Evolutionary conservation across 129 eudicot species (phyloP), one percentile per base, ranked within the genome.

Genomic region (Chrysanthemum makinoi): DNA sequence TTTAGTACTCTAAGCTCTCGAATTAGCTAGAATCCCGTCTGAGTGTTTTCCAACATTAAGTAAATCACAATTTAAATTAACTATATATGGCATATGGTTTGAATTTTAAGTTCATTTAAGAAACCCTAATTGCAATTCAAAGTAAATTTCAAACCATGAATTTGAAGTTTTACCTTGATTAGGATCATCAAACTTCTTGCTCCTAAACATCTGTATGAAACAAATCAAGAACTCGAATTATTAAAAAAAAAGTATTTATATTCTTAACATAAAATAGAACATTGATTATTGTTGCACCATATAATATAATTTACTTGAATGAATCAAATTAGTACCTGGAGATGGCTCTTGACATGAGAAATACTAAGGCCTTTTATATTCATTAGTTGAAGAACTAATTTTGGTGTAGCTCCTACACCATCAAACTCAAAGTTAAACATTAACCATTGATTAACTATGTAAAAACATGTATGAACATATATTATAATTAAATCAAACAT

Each of bases 271-370:
- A 24, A 33, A 50, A 35, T 10, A 20, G 24, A 50, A 50, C 54
- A 60, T 17, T n/a, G 44, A 30, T 59, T 30, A 66, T 16, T 26
- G 20, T 35, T 49, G 10, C 13, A 1, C 16, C 2, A 33, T 60
- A 52, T 30, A 18, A 50, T 5, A 3, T 18, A 28, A 22, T 63
- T 69, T 18, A 54, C 70, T 59, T 69, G 61, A 62, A 46, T 28
- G 35, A 72, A 57, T 28, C 20, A 69, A 46, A 71, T 56, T n/a
- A 71, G 56, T 69, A 91, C 97, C 91, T 91, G 97, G 80, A 91
- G 95, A 82, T 91, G 97, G 87, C 97, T 91, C 83, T 91, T 91
- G 88, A 91, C 91, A 82, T 91, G 97, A 81, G 95, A 88, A 74
- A 91, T 91, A 67, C 91, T 83, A 54, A 91, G 97, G 59, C 97